A percentile compares a stretch with the other conserved stretches of the same genome.
Evolutionary conservation across 140 eudicot species (phyloP).

Genomic region (Oenanthe javanica): DNA sequence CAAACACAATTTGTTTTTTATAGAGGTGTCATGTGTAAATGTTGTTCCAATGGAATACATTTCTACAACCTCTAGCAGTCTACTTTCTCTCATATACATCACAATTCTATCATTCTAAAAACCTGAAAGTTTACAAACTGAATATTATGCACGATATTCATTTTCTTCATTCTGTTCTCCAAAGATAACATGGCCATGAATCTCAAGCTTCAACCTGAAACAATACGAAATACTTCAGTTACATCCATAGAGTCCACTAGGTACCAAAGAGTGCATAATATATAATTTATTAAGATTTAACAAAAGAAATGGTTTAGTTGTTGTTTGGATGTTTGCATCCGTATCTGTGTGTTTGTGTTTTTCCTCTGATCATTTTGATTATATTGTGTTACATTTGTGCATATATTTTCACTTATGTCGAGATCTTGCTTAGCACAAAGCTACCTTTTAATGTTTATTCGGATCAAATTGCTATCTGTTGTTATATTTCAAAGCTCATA

Average conservation of each 20-base stretch:
- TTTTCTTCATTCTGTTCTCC: too few relatives aligned
- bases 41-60: not conserved
- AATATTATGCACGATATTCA: too few relatives aligned
- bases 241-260: not conserved
- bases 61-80: too few relatives aligned
- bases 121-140: too few relatives aligned
- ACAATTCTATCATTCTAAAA: too few relatives aligned
- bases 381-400: not conserved
- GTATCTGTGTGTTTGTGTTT: not conserved
- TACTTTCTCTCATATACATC: too few relatives aligned
- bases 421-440: not conserved
- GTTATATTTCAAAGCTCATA: not conserved
- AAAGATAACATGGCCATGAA: not conserved
- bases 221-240: not conserved
- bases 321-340: too few relatives aligned
- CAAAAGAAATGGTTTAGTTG: too few relatives aligned
- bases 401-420: not conserved
- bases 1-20: not conserved
- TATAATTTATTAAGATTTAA: too few relatives aligned
- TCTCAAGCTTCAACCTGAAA: not conserved
- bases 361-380: not conserved
- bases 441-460: not conserved
- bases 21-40: not conserved
- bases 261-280: too few relatives aligned
- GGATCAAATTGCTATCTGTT: not conserved